A percentile compares a stretch with the other conserved stretches of the same genome.
These are phyloP conservation scores for Triticum dicoccoides DNA, from an alignment of 176 grass and related monocot species.

Conservation along the genomic window DNA sequence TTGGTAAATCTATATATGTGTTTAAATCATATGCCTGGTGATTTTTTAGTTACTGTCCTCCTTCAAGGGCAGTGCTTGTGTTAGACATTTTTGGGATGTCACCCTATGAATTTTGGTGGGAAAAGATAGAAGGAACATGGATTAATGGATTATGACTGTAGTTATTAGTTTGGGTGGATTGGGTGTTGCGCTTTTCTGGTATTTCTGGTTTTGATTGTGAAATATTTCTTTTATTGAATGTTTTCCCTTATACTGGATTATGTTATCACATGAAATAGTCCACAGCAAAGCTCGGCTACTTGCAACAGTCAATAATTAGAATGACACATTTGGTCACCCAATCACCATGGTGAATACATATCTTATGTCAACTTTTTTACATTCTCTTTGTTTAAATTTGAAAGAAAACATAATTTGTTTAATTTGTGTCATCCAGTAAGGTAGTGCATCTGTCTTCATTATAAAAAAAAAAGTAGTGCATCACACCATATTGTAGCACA, in stretches of 20 bases:
- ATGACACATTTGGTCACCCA: conserved; percentile 62
- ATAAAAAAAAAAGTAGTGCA: no score
- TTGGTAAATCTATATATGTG: neutral
- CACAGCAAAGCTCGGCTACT: no score
- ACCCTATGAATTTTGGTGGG: no score
- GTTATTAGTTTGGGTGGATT: neutral
- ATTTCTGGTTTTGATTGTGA: neutral
- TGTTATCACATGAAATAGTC: neutral
- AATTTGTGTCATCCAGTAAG: neutral
- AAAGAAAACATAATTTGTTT: neutral
- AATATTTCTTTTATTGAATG: neutral
- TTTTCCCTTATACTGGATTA: neutral
- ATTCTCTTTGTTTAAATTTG: neutral
- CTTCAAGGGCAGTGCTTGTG: neutral
- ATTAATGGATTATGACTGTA: no score
- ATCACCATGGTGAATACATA: conserved; percentile 65
- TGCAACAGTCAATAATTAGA: conserved; percentile 56
- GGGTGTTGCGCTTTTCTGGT: neutral
- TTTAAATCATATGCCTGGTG: neutral
- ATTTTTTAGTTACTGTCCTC: neutral
- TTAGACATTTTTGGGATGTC: no score
- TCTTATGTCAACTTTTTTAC: neutral
- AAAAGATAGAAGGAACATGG: neutral
- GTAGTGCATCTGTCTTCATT: no score
- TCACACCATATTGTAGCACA: no score